phyloP scores from a whole-genome alignment of 148 eudicot genomes.

The Dysphania ambrosioides region DNA sequence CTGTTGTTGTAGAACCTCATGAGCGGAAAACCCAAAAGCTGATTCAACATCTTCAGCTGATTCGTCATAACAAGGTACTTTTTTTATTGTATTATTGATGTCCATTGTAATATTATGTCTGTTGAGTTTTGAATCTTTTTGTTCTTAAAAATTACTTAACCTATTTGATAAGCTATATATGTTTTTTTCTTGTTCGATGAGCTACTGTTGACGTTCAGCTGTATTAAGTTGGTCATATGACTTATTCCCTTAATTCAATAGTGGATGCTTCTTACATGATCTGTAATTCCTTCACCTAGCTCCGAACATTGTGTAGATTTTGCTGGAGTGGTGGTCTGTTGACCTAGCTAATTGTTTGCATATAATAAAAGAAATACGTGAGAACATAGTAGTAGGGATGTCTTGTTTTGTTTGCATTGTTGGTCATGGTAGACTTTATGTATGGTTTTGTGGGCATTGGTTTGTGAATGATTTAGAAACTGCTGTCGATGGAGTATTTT shows the following conservation, averaged over 20 bases:
- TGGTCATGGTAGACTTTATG: background rate
- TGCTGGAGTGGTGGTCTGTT: background rate
- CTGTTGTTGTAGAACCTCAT: constrained; percentile 73
- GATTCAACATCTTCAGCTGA: constrained; percentile 55
- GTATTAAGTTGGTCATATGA: background rate
- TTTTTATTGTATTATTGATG: background rate
- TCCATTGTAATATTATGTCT: background rate
- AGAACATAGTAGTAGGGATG: too few relatives aligned
- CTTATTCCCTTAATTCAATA: background rate
- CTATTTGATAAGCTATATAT: background rate
- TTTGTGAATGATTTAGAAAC: background rate
- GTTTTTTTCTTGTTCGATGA: background rate
- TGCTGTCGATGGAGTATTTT: background rate
- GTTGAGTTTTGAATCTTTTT: constrained; percentile 5
- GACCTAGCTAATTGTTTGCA: background rate
- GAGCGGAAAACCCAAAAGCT: constrained; percentile 43
- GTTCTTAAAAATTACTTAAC: background rate
- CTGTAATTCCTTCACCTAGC: background rate
- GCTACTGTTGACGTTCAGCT: background rate
- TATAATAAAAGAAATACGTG: background rate
- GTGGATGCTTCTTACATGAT: background rate
- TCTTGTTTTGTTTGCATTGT: background rate
- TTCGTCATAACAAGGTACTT: constrained; percentile 69
- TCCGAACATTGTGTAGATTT: background rate
- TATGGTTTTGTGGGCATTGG: background rate